Base-by-base conservation (phyloP, 1,284 basidiomycete species). In the Cutaneotrichosporon sp. region DNA sequence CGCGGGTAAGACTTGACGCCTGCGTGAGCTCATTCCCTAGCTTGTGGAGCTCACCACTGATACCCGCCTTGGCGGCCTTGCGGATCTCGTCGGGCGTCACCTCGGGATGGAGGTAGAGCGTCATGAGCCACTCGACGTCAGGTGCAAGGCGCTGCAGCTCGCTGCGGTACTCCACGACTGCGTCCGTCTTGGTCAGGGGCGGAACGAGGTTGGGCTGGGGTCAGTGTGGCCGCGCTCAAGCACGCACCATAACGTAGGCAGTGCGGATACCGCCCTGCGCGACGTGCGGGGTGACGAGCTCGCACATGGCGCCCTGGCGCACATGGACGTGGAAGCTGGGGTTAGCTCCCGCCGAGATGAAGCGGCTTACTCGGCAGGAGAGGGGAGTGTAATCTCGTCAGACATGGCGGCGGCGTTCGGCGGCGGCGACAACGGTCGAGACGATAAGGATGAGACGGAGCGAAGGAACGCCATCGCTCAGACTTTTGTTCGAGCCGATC, bases 1-100 rank as follows among this genome's bases (percentile, higher is more conserved):
- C 90, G 81, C 44, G 96, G 96, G 73, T 98, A 99, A 21, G 88
- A 92, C 77, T 98, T 98, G 64, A 98, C 91, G 37, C 96, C 93
- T 85, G 34, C 40, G 40, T 26, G 35, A 26, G 39, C n/a, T n/a
- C n/a, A n/a, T 26, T 47, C 30, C 52, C 35, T 8, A 43, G 37
- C 10, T 10, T 10, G 9, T 17, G 30, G 8, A 10, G 7, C 8
- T 30, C 57, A 86, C 86, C 87, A 46, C 81, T 81, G 63, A 97
- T 83, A n/a, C 93, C 93, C 17, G 86, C 85, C 43, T 79, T 75
- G 54, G 86, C 86, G 4, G 96, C 96, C 72, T 88, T 92, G 60
- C 81, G 81, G 63, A 98, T 88, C 70, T 97, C 91, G 18, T 87
- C 86, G 1, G 91, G 89, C 1, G 92, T 94, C 45, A 98, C 83